These are phyloP conservation scores for Pyricularia sp. DNA, from an alignment of 2,329 filamentous ascomycete species.

Conservation along the genomic window DNA sequence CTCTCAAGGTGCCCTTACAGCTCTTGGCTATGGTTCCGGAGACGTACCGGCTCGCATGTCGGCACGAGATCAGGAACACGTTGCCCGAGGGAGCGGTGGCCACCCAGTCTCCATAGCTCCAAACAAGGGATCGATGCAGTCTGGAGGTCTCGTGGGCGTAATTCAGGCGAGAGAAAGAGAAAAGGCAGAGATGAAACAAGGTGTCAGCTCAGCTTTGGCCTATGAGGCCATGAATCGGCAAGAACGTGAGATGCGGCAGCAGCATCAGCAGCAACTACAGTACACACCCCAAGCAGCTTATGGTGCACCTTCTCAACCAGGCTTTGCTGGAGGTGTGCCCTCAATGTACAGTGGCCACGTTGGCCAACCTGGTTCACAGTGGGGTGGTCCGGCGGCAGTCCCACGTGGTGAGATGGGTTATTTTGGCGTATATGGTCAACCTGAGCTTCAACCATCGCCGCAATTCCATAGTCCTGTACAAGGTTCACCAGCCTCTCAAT, in stretches of 20 bases:
- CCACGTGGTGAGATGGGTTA: slow-evolving; percentile 12
- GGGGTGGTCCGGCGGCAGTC: slow-evolving; percentile 1
- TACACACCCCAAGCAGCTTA: slow-evolving; percentile 13
- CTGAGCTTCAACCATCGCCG: slow-evolving; percentile 9
- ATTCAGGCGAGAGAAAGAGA: slow-evolving; percentile 76
- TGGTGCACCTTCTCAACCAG: not conserved
- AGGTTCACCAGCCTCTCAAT: not conserved
- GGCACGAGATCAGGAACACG: slow-evolving; percentile 78
- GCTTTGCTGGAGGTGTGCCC: slow-evolving; percentile 9
- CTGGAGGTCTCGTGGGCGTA: slow-evolving; percentile 61
- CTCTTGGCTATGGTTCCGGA: slow-evolving; percentile 33
- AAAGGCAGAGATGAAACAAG: slow-evolving; percentile 60
- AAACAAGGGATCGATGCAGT: slow-evolving; percentile 34
- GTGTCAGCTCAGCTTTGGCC: slow-evolving; percentile 59
- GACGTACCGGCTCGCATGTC: slow-evolving; percentile 52
- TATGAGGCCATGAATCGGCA: slow-evolving; percentile 55
- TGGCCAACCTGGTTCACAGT: slow-evolving; percentile 8
- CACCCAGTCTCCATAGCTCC: slow-evolving; percentile 63
- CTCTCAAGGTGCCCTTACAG: slow-evolving; percentile 47
- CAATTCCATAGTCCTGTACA: not conserved
- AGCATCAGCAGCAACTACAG: slow-evolving; percentile 23
- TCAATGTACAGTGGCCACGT: slow-evolving; percentile 15
- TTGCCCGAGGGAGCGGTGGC: slow-evolving; percentile 72
- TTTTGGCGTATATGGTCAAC: slow-evolving; percentile 9
- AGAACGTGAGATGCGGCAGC: slow-evolving; percentile 17